Evolutionary conservation across 176 grass and related monocot species (phyloP).

Genomic region (Carex parvula): DNA sequence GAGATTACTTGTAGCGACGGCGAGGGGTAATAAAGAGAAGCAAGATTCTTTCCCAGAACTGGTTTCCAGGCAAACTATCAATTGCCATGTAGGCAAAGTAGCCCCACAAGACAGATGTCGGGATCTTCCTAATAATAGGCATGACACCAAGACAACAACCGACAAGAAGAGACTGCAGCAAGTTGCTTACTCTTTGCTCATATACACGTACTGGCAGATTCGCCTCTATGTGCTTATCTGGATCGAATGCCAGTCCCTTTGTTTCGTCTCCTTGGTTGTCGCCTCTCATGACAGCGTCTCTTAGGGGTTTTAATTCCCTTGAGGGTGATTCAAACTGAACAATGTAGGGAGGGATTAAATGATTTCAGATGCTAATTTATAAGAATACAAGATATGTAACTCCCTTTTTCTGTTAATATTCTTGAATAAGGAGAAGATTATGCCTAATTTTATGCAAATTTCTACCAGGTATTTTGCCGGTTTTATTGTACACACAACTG

Average conservation of each 20-base stretch:
- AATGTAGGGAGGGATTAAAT: not conserved
- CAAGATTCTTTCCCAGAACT: constrained; percentile 84
- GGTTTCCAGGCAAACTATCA: constrained; percentile 90
- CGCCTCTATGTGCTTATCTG: constrained; percentile 65
- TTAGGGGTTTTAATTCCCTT: constrained; percentile 68
- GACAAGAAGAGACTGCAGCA: constrained; percentile 74
- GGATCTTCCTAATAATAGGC: constrained; percentile 80
- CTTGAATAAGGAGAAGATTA: not conserved
- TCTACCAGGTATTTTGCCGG: not conserved
- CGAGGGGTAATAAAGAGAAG: constrained; percentile 60
- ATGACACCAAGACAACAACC: constrained; percentile 72
- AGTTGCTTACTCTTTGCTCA: constrained; percentile 85
- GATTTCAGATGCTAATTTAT: not conserved
- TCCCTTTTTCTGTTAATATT: not conserved
- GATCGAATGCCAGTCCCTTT: constrained; percentile 43
- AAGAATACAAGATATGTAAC: not conserved
- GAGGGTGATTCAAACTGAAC: constrained; percentile 46
- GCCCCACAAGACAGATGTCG: constrained; percentile 82
- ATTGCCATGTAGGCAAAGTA: constrained; percentile 98
- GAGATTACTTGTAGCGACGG: constrained; percentile 68
- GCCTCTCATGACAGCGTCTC: constrained; percentile 53
- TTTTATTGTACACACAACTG: not conserved
- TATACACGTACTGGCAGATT: constrained; percentile 87
- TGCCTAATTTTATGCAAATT: not conserved
- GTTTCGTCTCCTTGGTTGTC: constrained; percentile 29